These are phyloP conservation scores for Pleurotus ostreatus DNA, from an alignment of 768 basidiomycete genomes.

Conservation along the genomic window DNA sequence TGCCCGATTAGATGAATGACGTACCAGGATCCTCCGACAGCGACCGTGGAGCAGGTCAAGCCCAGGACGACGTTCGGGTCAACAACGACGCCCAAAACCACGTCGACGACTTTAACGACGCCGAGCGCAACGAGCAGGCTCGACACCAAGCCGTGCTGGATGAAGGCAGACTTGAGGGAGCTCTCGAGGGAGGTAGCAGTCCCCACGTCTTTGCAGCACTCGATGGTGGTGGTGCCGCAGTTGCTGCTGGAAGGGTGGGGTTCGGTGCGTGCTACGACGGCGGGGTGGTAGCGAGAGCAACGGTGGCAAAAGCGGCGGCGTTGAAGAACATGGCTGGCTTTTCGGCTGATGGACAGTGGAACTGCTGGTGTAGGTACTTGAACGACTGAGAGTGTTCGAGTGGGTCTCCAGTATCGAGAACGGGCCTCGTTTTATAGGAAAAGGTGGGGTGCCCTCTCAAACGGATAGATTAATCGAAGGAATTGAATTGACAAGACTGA, in stretches of 20 bases:
- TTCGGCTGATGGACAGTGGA: neutral
- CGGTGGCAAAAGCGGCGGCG: neutral
- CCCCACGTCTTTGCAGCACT: neutral
- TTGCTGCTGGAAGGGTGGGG: neutral
- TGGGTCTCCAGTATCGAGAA: neutral
- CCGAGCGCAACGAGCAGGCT: neutral
- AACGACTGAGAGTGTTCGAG: neutral
- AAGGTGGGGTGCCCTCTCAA: too few species aligned
- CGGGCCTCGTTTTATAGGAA: too few species aligned
- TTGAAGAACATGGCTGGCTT: neutral
- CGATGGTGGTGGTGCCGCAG: neutral
- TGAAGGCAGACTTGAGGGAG: neutral
- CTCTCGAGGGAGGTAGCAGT: neutral
- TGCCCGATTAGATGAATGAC: neutral
- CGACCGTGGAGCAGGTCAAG: neutral
- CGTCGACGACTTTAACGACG: neutral
- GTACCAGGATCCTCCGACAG: neutral
- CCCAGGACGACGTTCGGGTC: neutral
- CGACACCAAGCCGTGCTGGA: neutral
- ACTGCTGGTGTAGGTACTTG: neutral
- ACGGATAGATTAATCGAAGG: too few species aligned
- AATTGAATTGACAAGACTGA: too few species aligned
- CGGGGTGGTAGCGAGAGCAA: neutral
- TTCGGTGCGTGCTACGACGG: neutral
- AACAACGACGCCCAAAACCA: neutral